Evolutionary conservation across 2,329 filamentous ascomycete species (phyloP), one percentile per base, ranked within the genome.

Genomic region (Chalaropsis thielavioides): DNA sequence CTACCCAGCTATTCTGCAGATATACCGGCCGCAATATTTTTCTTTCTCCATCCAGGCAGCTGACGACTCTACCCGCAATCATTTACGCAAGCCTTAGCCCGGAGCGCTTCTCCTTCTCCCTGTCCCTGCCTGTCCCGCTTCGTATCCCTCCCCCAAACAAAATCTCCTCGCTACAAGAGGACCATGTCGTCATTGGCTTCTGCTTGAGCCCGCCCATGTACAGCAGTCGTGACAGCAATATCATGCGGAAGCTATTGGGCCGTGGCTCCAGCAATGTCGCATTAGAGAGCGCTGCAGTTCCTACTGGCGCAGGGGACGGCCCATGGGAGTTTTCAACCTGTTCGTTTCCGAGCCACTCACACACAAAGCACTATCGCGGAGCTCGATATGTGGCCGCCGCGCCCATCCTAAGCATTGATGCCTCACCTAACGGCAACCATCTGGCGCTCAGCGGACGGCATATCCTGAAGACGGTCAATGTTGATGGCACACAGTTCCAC

Each of bases 171-270:
- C 60, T 11, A 35, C 60, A 3, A 49, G n/a, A 44, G 60, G 44
- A 44, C 60, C 40, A 62, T 62, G 60, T 62, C 60, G 43, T 62
- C 41, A 24, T 49, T 44, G 24, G 54, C 27, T 35, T 31, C 27
- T 35, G 27, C 54, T 58, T 58, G 54, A 62, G 60, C 41, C 60
- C 60, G 60, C 31, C 54, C 59, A 65, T 65, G 64, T 46, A 65
- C 44, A 62, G 54, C 44, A 62, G 54, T 35, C 35, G 13, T 41
- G 63, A 81, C 69, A 79, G 77, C 67, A 80, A 76, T 73, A 82
- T 82, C 68, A 83, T 85, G 79, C 80, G 82, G 72, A 82, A 83
- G 75, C 78, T 84, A 27, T 79, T 84, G 40, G 81, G 82, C 72
- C 82, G 82, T 70, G 74, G 76, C 66, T 73, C 77, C 35, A 74